A percentile compares a stretch with the other conserved stretches of the same genome.
Conservation (phyloP, 768 basidiomycete species). For the Panellus pusillus region DNA sequence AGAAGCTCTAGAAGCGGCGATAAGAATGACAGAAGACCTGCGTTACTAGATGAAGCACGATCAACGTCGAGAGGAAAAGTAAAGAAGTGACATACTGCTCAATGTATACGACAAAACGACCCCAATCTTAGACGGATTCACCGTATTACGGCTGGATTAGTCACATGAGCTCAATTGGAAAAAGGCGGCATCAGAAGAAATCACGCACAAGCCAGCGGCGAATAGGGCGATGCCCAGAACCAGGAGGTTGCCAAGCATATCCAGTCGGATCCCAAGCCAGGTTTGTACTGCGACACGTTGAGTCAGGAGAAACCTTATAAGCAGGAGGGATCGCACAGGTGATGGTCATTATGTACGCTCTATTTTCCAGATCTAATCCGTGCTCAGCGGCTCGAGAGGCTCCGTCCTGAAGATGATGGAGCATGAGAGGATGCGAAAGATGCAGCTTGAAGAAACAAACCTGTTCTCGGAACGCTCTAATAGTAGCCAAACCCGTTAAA, state of each 20-base stretch:
- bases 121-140: slow-evolving; percentile 47
- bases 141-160: slow-evolving; percentile 26
- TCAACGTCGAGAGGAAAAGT: background rate
- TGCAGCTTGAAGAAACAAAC: no score
- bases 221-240: slow-evolving; percentile 51
- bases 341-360: slow-evolving; percentile 59
- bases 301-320: no score
- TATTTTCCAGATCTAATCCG: slow-evolving; percentile 58
- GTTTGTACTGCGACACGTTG: slow-evolving; percentile 31
- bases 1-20: background rate
- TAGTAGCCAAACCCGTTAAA: slow-evolving; percentile 61
- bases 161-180: no score
- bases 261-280: slow-evolving; percentile 45
- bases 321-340: slow-evolving; percentile 8
- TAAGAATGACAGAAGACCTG: slow-evolving; percentile 50
- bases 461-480: slow-evolving; percentile 58
- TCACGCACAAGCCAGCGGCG: slow-evolving; percentile 38
- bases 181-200: no score
- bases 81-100: slow-evolving; percentile 39
- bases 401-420: no score
- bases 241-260: slow-evolving; percentile 44
- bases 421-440: no score
- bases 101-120: slow-evolving; percentile 38
- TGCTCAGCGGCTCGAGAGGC: no score
- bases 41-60: slow-evolving; percentile 37